Evolutionary conservation across 2,329 filamentous ascomycete species (phyloP), one percentile per base, ranked within the genome.

Genomic region (Pyrenochaeta sp.): DNA sequence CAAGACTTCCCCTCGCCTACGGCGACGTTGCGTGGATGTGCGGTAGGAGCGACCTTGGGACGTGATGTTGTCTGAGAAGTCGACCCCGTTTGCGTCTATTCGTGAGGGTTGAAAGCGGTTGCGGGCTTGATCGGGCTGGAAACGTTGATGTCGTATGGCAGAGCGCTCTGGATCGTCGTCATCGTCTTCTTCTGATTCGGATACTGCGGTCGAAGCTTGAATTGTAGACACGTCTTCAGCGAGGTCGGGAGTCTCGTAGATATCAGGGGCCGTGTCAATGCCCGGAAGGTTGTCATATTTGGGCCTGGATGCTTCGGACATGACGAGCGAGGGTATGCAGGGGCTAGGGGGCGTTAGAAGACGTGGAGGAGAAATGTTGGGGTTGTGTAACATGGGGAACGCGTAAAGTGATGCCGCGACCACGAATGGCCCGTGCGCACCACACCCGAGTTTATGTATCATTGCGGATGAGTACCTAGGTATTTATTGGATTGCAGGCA

Each of bases 241-340:
- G 56, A 96, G 78, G 42, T 96, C 92, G 55, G 93, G 92, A 11
- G 94, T 97, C 74, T 97, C 93, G 78, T 96, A 97, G 63, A 96
- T 90, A 67, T 97, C 94, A 56, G 92, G 92, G 19, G 92, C 91
- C 41, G 87, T 88, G 74, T 96, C 92, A 43, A 69, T 71, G 44
- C 67, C 67, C 7, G 67, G 67, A n/a, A 70, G 63, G 40, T 89
- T 95, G 44, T 69, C 65, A 35, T 68, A 70, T 39, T 70, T 70
- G 3, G 63, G 65, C 46, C 65, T 62, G 18, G 59, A 51, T 18
- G 53, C 56, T 58, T 69, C 67, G 13, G 64, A 44, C 67, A 70
- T 70, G 41, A 19, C 55, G 30, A 17, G 18, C 35, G 10, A 10
- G 11, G n/a, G n/a, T n/a, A n/a, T n/a, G n/a, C n/a, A n/a, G n/a